phyloP scores from a whole-genome alignment of 108 stramenopile species.

The Nitzschia sp. region DNA sequence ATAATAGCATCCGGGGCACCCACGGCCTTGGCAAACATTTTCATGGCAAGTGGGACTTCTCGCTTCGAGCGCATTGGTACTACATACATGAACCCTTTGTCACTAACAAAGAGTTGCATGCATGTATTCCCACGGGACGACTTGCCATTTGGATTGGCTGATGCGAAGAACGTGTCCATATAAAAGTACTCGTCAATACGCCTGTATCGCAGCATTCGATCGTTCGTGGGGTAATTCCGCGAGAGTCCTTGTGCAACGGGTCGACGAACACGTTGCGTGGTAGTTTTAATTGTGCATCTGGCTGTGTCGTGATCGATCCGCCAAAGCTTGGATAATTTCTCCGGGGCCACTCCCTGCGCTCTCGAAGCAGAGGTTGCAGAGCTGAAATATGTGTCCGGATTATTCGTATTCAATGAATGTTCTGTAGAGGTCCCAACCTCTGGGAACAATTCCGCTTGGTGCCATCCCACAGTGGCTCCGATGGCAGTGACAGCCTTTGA shows the following conservation, averaged over 20 bases:
- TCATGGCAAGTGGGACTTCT: constrained; percentile 36
- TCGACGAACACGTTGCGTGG: constrained; percentile 16
- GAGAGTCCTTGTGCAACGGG: not conserved
- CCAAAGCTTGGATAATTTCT: constrained; percentile 41
- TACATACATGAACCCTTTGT: too few species aligned
- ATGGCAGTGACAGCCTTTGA: too few species aligned
- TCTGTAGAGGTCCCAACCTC: too few species aligned
- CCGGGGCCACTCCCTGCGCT: constrained; percentile 28
- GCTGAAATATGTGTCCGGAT: too few species aligned
- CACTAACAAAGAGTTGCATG: constrained; percentile 29
- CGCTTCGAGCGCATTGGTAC: constrained; percentile 25
- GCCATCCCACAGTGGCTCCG: too few species aligned
- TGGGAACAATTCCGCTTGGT: too few species aligned
- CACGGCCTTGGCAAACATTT: too few species aligned
- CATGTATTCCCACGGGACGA: constrained; percentile 26
- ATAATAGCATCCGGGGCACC: constrained; percentile 35
- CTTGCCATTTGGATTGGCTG: constrained; percentile 17
- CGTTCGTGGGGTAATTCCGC: too few species aligned
- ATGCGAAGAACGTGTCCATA: constrained; percentile 33
- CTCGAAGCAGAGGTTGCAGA: too few species aligned
- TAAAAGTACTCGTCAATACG: too few species aligned
- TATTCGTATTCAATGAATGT: too few species aligned
- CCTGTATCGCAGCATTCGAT: too few species aligned
- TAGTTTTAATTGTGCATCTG: constrained; percentile 23
- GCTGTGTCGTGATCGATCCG: constrained; percentile 24